Evolutionary conservation across 2,329 filamentous ascomycete species (phyloP), one percentile per base, ranked within the genome.

Genomic region (Lecanicillium sp.): DNA sequence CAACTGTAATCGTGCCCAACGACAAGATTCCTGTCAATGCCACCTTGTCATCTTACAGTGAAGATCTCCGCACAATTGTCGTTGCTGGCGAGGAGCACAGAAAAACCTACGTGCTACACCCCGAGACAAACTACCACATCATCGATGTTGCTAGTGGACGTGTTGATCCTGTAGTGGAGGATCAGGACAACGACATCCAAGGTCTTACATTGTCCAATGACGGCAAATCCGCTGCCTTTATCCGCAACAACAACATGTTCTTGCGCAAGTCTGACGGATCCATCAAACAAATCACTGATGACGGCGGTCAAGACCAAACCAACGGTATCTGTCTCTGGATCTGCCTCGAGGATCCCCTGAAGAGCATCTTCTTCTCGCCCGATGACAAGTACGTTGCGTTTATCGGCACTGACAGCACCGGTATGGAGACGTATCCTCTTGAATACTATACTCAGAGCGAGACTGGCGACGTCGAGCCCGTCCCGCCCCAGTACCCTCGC

Each of bases 371-470:
- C 43, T 95, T 88, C 85, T 89, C 86, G 14, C 75, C 80, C 18
- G 87, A 92, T 57, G 88, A 87, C 25, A 80, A 86, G 51, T 94
- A 83, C 54, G 60, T 95, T 41, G 86, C 90, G 5, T 95, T 94
- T 57, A 64, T 95, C 44, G 80, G 86, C 34, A 95, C 90, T 6
- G 89, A 96, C 54, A 78, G 84, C 62, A 82, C 78, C 1, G 79
- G 77, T 1, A 80, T 84, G 6, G 70, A 67, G 3, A 82, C 77
- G 1, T 83, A 75, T 54, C 75, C 70, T 0, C 67, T 85, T 9
- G 75, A 76, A 0, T 83, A 82, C 56, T 83, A 77, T 55, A 80
- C 27, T 9, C 27, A 29, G 27, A n/a, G 27, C 27, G 27, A 29
- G 27, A n/a, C 27, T 80, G 71, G 65, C 74, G 38, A 63, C 68